Conservation (phyloP, 1,284 basidiomycete genomes). For the Laetiporus sulphureus region DNA sequence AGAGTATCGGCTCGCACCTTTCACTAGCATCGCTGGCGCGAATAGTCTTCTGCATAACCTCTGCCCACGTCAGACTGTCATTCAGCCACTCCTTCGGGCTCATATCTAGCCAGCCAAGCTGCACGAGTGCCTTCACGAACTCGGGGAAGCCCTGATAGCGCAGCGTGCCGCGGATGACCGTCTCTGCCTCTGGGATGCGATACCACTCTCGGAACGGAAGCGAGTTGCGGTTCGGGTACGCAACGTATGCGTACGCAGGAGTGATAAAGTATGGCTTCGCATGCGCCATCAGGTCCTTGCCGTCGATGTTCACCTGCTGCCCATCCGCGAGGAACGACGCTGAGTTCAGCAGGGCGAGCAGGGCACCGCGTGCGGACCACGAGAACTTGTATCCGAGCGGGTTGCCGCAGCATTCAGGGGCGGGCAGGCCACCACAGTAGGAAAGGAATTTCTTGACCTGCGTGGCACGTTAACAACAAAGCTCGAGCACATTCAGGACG, state of each 20-base stretch:
- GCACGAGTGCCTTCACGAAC: slow-evolving; percentile 86
- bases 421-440: slow-evolving; percentile 95
- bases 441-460: slow-evolving; percentile 92
- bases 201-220: slow-evolving; percentile 85
- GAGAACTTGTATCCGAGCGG: slow-evolving; percentile 99
- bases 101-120: slow-evolving; percentile 85
- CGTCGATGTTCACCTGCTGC: slow-evolving; percentile 58
- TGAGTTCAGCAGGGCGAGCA: slow-evolving; percentile 90
- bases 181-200: slow-evolving; percentile 91
- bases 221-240: slow-evolving; percentile 97
- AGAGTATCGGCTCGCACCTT: slow-evolving; percentile 37
- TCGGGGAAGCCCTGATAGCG: slow-evolving; percentile 99
- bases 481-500: slow-evolving; percentile 1
- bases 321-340: slow-evolving; percentile 78
- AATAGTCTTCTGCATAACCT: slow-evolving; percentile 78
- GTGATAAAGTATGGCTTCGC: slow-evolving; percentile 95
- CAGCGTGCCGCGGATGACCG: slow-evolving; percentile 89
- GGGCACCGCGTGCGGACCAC: slow-evolving; percentile 95
- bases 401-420: slow-evolving; percentile 87
- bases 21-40: slow-evolving; percentile 69
- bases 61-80: slow-evolving; percentile 72
- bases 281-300: slow-evolving; percentile 75
- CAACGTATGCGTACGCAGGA: slow-evolving; percentile 93
- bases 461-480: not conserved
- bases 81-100: slow-evolving; percentile 74